These are phyloP conservation scores for Taphrina pruni DNA, from an alignment of 1,139 yeast species.

Conservation along the genomic window DNA sequence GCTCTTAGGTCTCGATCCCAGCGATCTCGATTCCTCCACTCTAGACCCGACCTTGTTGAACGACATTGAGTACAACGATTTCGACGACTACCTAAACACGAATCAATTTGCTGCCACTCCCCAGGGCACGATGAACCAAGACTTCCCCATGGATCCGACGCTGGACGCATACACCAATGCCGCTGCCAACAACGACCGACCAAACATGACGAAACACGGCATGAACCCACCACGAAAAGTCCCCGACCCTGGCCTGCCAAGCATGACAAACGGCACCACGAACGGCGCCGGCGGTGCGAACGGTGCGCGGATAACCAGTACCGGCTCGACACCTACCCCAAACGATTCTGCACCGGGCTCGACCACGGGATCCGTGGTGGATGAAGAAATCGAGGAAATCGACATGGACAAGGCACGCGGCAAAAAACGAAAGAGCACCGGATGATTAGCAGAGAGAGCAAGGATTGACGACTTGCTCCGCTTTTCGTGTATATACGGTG, in stretches of 20 bases:
- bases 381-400: conserved; percentile 36
- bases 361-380: conserved; percentile 21
- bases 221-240: conserved; percentile 15
- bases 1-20: conserved; percentile 31
- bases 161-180: conserved; percentile 2
- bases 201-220: conserved; percentile 5
- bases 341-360: conserved; percentile 21
- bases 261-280: background rate
- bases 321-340: conserved; percentile 11
- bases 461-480: too few species aligned
- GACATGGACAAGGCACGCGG: conserved; percentile 41
- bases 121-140: background rate
- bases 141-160: background rate
- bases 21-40: conserved; percentile 14
- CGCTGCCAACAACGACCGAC: background rate
- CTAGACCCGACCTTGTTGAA: conserved; percentile 22
- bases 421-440: conserved; percentile 24
- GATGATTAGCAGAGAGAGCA: background rate
- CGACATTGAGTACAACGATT: conserved; percentile 19
- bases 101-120: conserved; percentile 24
- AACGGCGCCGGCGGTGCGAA: background rate
- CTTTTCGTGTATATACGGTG: background rate
- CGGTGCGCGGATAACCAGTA: conserved; percentile 9
- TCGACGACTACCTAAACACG: conserved; percentile 23
- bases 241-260: background rate